Conservation (phyloP, 2,329 filamentous ascomycete species). For the Decorospora gaudefroyi region DNA sequence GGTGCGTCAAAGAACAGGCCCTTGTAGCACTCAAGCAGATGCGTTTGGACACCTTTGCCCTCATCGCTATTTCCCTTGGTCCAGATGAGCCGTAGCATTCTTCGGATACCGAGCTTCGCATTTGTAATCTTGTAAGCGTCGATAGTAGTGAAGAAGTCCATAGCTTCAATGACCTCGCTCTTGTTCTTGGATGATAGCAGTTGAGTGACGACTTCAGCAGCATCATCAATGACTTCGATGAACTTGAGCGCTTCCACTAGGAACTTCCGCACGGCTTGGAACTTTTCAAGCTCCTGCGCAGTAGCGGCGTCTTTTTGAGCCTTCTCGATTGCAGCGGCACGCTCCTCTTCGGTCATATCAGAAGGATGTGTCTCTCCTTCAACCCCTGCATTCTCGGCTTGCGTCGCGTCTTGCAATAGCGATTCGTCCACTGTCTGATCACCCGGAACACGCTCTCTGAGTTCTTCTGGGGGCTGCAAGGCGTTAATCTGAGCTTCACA, state of each 20-base stretch:
- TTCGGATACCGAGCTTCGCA: conserved; percentile 86
- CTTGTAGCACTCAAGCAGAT: conserved; percentile 96
- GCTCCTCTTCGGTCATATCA: conserved; percentile 81
- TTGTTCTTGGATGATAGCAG: conserved; percentile 94
- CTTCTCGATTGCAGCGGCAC: conserved; percentile 72
- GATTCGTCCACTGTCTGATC: conserved; percentile 74
- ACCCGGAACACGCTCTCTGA: conserved; percentile 66
- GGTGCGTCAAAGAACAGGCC: conserved; percentile 95
- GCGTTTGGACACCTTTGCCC: conserved; percentile 95
- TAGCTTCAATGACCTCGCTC: conserved; percentile 97
- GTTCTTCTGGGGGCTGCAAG: conserved; percentile 76
- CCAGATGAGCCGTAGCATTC: conserved; percentile 97
- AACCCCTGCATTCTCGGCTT: conserved; percentile 60
- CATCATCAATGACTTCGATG: conserved; percentile 85
- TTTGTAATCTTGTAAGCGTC: conserved; percentile 97
- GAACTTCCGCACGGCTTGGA: conserved; percentile 86
- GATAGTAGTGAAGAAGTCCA: conserved; percentile 95
- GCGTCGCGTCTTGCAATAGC: conserved; percentile 86
- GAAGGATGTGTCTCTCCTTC: conserved; percentile 54
- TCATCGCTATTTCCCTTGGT: conserved; percentile 99
- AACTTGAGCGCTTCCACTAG: conserved; percentile 93
- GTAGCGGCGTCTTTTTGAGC: conserved; percentile 86
- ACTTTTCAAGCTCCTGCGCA: conserved; percentile 82
- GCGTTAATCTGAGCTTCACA: conserved; percentile 82
- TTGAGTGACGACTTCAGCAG: conserved; percentile 80